These are phyloP conservation scores for Schizonepeta tenuifolia DNA, from an alignment of 257 asterid genomes.

Conservation along the genomic window DNA sequence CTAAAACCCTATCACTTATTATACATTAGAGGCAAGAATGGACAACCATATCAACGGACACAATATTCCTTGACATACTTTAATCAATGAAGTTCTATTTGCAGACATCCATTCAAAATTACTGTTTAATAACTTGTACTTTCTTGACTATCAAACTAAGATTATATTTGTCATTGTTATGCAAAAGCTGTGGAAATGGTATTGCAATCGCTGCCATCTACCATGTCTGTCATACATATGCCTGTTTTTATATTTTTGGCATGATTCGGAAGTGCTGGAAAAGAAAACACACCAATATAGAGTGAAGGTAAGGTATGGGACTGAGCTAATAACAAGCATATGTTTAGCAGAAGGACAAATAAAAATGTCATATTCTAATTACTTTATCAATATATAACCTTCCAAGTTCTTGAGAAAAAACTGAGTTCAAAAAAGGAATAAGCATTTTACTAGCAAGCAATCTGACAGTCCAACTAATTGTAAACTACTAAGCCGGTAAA, in stretches of 20 bases:
- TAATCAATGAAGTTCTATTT: background rate
- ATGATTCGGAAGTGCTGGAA: slow-evolving; percentile 1
- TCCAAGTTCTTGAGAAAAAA: background rate
- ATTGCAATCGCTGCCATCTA: background rate
- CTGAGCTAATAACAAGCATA: background rate
- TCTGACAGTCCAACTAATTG: background rate
- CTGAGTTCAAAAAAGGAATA: slow-evolving; percentile 18
- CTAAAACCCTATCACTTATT: background rate
- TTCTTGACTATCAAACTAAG: background rate
- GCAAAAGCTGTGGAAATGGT: background rate
- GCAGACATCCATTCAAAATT: background rate
- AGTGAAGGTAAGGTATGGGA: slow-evolving; percentile 2
- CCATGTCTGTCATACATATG: background rate
- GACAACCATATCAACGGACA: background rate
- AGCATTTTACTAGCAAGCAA: slow-evolving; percentile 18
- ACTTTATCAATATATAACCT: background rate
- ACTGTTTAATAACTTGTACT: background rate
- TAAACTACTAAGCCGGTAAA: slow-evolving; percentile 13
- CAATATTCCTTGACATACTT: background rate
- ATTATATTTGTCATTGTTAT: background rate
- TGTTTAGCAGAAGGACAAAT: slow-evolving; percentile 4
- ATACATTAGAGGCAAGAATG: background rate
- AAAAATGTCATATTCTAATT: background rate
- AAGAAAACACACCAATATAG: background rate
- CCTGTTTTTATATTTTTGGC: background rate